A percentile compares a stretch with the other conserved stretches of the same genome.
These are phyloP conservation scores for Rhinocladiella similis DNA, from an alignment of 2,329 filamentous ascomycete species.

Conservation along the genomic window DNA sequence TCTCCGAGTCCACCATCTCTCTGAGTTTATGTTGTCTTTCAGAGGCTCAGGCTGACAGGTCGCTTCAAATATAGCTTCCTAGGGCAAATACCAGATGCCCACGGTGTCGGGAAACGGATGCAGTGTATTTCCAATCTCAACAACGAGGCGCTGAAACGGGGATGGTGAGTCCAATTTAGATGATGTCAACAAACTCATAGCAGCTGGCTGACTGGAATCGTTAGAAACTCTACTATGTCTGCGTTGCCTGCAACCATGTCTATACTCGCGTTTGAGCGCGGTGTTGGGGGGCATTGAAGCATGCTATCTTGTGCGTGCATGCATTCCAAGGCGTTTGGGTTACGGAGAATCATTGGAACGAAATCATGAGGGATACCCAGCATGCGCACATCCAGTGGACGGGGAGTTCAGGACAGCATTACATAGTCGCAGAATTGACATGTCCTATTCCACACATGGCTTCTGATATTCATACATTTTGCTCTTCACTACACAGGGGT, in stretches of 20 bases:
- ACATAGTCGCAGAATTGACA: neutral
- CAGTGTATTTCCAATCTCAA: slow-evolving; percentile 98
- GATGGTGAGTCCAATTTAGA: slow-evolving; percentile 70
- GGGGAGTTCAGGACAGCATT: neutral
- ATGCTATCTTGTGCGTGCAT: neutral
- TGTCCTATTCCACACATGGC: neutral
- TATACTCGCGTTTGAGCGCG: slow-evolving; percentile 47
- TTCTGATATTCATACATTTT: neutral
- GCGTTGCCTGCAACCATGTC: slow-evolving; percentile 88
- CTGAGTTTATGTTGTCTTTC: slow-evolving; percentile 32
- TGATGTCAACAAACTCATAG: neutral
- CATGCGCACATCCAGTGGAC: neutral
- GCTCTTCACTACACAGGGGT: neutral
- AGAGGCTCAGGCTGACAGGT: slow-evolving; percentile 32
- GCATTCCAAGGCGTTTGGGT: slow-evolving; percentile 12
- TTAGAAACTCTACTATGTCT: slow-evolving; percentile 91
- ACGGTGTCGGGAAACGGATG: slow-evolving; percentile 80
- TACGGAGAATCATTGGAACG: neutral
- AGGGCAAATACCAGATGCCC: slow-evolving; percentile 84
- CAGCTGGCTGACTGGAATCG: slow-evolving; percentile 13
- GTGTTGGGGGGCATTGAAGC: slow-evolving; percentile 8
- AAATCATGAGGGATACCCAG: neutral
- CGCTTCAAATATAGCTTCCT: slow-evolving; percentile 68
- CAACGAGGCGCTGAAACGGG: slow-evolving; percentile 95
- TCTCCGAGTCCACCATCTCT: slow-evolving; percentile 6